Percentiles rank a stretch among this genome's conserved stretches.
phyloP scores from a whole-genome alignment of 139 green algal genomes.

The Tetraselmis chui region DNA sequence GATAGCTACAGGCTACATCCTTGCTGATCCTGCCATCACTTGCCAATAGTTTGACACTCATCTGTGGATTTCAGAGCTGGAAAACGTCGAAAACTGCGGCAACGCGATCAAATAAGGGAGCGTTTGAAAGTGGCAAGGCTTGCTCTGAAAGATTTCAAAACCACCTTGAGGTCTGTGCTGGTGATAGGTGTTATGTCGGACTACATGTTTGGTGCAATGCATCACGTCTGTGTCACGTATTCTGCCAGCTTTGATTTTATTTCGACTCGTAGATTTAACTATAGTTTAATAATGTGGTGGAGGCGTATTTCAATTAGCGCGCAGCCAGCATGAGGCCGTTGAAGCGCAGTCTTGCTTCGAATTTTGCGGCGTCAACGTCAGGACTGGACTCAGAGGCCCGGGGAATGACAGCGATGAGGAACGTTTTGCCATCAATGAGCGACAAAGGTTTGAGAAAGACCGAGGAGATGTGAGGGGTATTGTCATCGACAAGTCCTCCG shows the following conservation, averaged over 20 bases:
- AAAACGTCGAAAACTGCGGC: too few relatives aligned
- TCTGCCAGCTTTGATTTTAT: too few relatives aligned
- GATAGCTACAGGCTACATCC: too few relatives aligned
- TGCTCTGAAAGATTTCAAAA: background rate
- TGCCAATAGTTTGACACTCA: too few relatives aligned
- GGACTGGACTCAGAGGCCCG: background rate
- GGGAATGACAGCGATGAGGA: conserved; percentile 44
- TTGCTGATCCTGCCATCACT: too few relatives aligned
- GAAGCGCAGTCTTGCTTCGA: too few relatives aligned
- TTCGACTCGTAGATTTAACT: too few relatives aligned
- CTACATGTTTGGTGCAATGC: too few relatives aligned
- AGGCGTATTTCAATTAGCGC: background rate
- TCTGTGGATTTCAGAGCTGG: too few relatives aligned
- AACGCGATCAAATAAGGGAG: background rate
- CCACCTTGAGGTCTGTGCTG: background rate
- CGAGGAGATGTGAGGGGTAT: background rate
- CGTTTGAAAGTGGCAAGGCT: background rate
- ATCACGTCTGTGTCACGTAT: too few relatives aligned
- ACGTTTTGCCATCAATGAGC: conserved; percentile 45
- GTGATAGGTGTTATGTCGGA: too few relatives aligned
- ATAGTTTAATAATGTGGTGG: background rate
- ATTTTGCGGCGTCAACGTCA: background rate
- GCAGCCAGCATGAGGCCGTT: background rate
- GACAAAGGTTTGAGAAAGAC: conserved; percentile 27
- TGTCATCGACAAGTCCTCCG: background rate